Conservation (phyloP, 208 protist genomes). For the Histomonas meleagridis region DNA sequence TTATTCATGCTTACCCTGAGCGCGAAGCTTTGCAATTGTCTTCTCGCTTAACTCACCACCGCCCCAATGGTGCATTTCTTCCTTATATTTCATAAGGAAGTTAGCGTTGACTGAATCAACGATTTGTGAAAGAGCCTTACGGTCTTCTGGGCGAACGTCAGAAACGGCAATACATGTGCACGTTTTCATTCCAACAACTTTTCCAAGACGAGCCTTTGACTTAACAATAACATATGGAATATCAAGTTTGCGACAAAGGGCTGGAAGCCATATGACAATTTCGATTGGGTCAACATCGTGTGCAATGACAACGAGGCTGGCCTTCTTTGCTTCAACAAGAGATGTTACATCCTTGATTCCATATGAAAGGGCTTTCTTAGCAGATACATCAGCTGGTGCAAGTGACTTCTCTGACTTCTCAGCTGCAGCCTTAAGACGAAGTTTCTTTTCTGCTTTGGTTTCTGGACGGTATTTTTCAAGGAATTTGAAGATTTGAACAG, state of each 20-base stretch:
- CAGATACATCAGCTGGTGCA: constrained; percentile 61
- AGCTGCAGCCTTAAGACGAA: constrained; percentile 72
- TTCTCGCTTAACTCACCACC: constrained; percentile 22
- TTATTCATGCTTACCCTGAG: constrained; percentile 20
- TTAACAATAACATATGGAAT: constrained; percentile 99
- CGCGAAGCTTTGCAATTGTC: constrained; percentile 20
- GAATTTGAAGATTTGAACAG: constrained; percentile 63
- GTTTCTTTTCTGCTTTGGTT: constrained; percentile 67
- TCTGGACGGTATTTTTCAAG: constrained; percentile 74
- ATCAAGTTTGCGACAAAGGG: constrained; percentile 91
- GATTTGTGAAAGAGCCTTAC: constrained; percentile 12
- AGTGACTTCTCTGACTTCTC: constrained; percentile 47
- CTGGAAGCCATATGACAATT: constrained; percentile 93
- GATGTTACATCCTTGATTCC: constrained; percentile 93
- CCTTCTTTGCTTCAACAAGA: constrained; percentile 91
- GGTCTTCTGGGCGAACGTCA: constrained; percentile 72
- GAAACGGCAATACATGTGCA: constrained; percentile 79
- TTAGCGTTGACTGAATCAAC: not conserved
- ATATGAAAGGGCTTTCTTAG: constrained; percentile 76
- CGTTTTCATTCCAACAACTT: constrained; percentile 86
- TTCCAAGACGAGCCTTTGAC: constrained; percentile 87
- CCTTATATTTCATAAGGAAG: constrained; percentile 9
- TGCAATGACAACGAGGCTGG: constrained; percentile 94
- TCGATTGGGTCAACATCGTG: constrained; percentile 99
- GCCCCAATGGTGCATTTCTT: constrained; percentile 35